Evolutionary conservation across 140 eudicot species (phyloP).

Genomic region (Bidens hawaiensis): DNA sequence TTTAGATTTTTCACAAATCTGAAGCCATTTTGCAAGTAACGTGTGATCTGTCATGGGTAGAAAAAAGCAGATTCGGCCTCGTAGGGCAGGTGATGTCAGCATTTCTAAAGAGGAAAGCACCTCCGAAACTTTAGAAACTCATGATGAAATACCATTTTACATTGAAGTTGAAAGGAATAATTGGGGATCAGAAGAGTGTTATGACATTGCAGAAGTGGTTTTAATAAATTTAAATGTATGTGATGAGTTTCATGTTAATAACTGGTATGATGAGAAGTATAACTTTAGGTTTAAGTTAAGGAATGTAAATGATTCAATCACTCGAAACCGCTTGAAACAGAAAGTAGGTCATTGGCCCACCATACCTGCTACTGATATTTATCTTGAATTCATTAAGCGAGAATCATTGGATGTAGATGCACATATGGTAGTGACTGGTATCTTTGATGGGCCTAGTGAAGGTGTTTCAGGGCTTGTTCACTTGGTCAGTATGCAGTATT

Average conservation of each 20-base stretch:
- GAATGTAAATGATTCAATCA: constrained; percentile 41
- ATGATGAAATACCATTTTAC: constrained; percentile 36
- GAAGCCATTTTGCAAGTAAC: constrained; percentile 4
- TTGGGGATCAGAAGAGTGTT: constrained; percentile 57
- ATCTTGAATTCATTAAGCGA: constrained; percentile 46
- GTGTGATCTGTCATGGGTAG: constrained; percentile 53
- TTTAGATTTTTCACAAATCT: too few relatives aligned
- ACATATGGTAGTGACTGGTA: constrained; percentile 50
- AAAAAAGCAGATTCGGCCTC: constrained; percentile 66
- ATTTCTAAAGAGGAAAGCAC: constrained; percentile 22
- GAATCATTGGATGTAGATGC: constrained; percentile 30
- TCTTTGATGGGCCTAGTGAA: constrained; percentile 79
- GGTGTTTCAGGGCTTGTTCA: constrained; percentile 89
- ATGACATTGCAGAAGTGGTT: constrained; percentile 68
- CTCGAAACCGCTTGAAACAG: constrained; percentile 23
- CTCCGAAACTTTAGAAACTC: constrained; percentile 18
- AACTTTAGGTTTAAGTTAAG: constrained; percentile 57
- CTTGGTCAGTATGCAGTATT: constrained; percentile 50
- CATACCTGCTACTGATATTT: constrained; percentile 37
- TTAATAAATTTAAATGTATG: constrained; percentile 48
- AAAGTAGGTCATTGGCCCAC: constrained; percentile 32
- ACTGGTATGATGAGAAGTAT: constrained; percentile 31
- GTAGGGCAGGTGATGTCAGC: constrained; percentile 36
- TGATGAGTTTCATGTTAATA: constrained; percentile 39
- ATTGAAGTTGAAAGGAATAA: constrained; percentile 56